Base-by-base conservation (phyloP, 2,329 filamentous ascomycete species). In the Keithomyces neogunnii region DNA sequence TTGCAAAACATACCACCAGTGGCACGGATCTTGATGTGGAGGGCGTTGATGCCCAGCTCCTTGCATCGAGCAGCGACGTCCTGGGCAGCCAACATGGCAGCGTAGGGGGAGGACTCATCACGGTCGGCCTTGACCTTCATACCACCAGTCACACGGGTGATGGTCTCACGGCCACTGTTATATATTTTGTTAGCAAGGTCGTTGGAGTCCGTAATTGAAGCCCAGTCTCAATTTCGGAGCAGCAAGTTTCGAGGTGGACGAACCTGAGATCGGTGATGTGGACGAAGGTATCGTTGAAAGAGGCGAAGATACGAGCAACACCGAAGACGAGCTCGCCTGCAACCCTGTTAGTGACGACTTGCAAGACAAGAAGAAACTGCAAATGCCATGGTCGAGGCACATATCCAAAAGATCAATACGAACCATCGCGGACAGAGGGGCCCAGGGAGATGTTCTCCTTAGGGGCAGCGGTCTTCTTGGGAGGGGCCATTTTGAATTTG, bases 41-140 rank as follows among this genome's bases (percentile, higher is more conserved):
- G 89, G 71, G 93, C 92, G 73, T 90, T 96, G 71, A 83, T 82
- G 68, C 80, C 80, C 54, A 83, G 73, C 73, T 83, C 80, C 78
- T 83, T 82, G 79, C 80, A 83, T 77, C 93, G 89, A 73, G 82
- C 79, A 69, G 93, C 93, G 72, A 95, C 90, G 74, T 96, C 91
- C 84, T 99, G 93, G 63, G 93, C 93, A 78, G 93, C 93, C 88
- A 99, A 91, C 93, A 99, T 99, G 78, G 93, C 93, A 69, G 93
- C 93, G 84, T 99, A 99, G 68, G 93, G 93, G 64, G 93, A 97
- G 69, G 92, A 97, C 83, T 99, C 93, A 80, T 99, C 93, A 84
- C 93, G 92, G 73, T 99, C 91, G 76, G 91, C 91, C 88, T 99
- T 99, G 85, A 99, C 93, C 85, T 99, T 99, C 93, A 99, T 99